These are phyloP conservation scores for Aureobasidium sp. DNA, from an alignment of 2,329 filamentous ascomycete species.

Conservation along the genomic window DNA sequence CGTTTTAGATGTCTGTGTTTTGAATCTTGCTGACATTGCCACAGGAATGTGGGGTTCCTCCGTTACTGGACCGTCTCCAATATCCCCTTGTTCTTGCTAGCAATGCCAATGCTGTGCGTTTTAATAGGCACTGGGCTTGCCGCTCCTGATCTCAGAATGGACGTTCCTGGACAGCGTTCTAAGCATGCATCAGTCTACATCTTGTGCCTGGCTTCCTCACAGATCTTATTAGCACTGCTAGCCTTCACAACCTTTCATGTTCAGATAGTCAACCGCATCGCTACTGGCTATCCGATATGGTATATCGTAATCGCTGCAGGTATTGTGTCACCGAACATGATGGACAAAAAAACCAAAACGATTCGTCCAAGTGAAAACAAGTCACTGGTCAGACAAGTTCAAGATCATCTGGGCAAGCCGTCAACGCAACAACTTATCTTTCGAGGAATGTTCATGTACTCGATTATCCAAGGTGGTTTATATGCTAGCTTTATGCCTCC, in stretches of 20 bases:
- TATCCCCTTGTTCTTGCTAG: conserved; percentile 77
- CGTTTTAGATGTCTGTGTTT: not conserved
- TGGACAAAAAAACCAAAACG: conserved; percentile 12
- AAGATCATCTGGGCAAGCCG: not conserved
- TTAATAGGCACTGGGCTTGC: conserved; percentile 51
- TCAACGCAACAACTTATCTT: conserved; percentile 34
- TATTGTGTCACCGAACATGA: conserved; percentile 17
- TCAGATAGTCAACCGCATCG: conserved; percentile 84
- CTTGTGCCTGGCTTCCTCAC: conserved; percentile 55
- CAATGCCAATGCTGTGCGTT: conserved; percentile 64
- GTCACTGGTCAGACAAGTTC: not conserved
- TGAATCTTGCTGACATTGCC: not conserved
- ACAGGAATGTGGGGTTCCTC: conserved; percentile 78
- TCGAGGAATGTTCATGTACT: conserved; percentile 71
- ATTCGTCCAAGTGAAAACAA: not conserved
- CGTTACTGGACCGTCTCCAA: conserved; percentile 86
- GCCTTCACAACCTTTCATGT: conserved; percentile 80
- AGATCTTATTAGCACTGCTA: conserved; percentile 61
- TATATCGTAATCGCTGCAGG: conserved; percentile 66
- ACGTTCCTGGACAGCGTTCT: not conserved
- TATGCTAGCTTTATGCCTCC: conserved; percentile 90
- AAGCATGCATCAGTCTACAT: not conserved
- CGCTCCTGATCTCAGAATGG: not conserved
- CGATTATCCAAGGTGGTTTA: conserved; percentile 67
- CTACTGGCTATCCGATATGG: conserved; percentile 83